These are phyloP conservation scores for Fusarium aywerte DNA, from an alignment of 2,329 filamentous ascomycete species.

Conservation along the genomic window DNA sequence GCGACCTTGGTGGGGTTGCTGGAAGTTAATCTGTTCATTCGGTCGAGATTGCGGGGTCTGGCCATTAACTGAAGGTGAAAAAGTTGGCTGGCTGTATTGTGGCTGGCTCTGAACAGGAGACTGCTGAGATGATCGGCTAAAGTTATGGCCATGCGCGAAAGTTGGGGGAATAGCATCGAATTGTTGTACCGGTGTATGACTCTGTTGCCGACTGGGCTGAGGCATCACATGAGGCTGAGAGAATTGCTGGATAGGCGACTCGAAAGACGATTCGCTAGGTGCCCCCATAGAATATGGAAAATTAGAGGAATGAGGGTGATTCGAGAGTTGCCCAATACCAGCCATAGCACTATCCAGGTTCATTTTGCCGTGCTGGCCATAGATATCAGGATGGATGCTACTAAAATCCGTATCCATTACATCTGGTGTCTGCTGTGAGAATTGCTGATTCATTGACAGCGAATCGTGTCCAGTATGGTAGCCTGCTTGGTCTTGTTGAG, in stretches of 20 bases:
- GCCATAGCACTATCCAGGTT: conserved; percentile 45
- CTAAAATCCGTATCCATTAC: conserved; percentile 53
- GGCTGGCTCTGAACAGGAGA: conserved; percentile 48
- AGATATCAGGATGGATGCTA: conserved; percentile 53
- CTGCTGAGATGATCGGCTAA: conserved; percentile 45
- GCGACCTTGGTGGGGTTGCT: conserved; percentile 39
- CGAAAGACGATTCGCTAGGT: conserved; percentile 50
- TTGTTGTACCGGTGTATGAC: conserved; percentile 51
- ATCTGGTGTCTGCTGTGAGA: conserved; percentile 50
- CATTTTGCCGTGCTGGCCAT: conserved; percentile 51
- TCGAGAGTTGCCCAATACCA: conserved; percentile 49
- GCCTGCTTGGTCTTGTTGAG: conserved; percentile 44
- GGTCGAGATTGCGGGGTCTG: conserved; percentile 44
- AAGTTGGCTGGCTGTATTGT: conserved; percentile 41
- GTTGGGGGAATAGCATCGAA: conserved; percentile 44
- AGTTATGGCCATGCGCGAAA: conserved; percentile 45
- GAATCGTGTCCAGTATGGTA: conserved; percentile 50
- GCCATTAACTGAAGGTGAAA: conserved; percentile 44
- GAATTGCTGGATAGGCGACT: conserved; percentile 49
- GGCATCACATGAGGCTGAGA: conserved; percentile 50
- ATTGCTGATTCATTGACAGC: conserved; percentile 51
- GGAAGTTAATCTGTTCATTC: conserved; percentile 40
- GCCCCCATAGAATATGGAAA: conserved; percentile 52
- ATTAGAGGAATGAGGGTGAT: conserved; percentile 48
- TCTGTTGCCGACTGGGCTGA: conserved; percentile 49